Percentiles rank a stretch among this genome's conserved stretches.
These are phyloP conservation scores for Pythium biforme DNA, from an alignment of 352 stramenopile genomes.

Conservation along the genomic window DNA sequence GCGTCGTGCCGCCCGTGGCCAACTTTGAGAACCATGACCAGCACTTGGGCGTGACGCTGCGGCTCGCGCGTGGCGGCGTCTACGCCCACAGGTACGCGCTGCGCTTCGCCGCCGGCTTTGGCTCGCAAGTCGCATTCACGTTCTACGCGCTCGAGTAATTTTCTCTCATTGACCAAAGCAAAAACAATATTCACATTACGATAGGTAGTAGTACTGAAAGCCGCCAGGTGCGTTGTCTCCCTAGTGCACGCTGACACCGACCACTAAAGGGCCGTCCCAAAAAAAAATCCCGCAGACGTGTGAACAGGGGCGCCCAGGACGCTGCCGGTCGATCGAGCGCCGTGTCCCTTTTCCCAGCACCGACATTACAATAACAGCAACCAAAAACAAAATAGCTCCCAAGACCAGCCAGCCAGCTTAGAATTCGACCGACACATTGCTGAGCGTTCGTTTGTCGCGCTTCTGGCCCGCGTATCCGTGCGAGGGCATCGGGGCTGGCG, in stretches of 20 bases:
- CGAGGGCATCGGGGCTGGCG: background rate
- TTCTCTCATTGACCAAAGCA: background rate
- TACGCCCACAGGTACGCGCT: slow-evolving; percentile 92
- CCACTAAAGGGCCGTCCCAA: too few species aligned
- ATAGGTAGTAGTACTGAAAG: background rate
- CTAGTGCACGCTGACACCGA: too few species aligned
- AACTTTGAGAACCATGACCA: slow-evolving; percentile 90
- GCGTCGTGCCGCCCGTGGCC: slow-evolving; percentile 87
- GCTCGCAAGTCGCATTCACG: slow-evolving; percentile 95
- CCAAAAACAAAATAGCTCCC: background rate
- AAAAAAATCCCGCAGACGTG: too few species aligned
- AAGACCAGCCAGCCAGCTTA: slow-evolving; percentile 7
- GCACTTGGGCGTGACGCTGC: slow-evolving; percentile 52
- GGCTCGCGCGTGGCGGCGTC: slow-evolving; percentile 49
- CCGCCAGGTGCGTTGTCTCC: too few species aligned
- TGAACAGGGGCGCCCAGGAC: too few species aligned
- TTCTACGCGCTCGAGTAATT: slow-evolving; percentile 83
- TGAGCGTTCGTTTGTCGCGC: slow-evolving; percentile 23
- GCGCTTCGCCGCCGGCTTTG: slow-evolving; percentile 95
- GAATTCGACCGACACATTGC: slow-evolving; percentile 30
- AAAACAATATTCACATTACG: slow-evolving; percentile 12
- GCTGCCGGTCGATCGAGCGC: too few species aligned
- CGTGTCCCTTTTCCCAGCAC: too few species aligned
- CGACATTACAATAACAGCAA: slow-evolving; percentile 10
- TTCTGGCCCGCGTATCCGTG: background rate